Base-by-base conservation (phyloP, 306 rosid genomes). In the Glycyrrhiza uralensis region DNA sequence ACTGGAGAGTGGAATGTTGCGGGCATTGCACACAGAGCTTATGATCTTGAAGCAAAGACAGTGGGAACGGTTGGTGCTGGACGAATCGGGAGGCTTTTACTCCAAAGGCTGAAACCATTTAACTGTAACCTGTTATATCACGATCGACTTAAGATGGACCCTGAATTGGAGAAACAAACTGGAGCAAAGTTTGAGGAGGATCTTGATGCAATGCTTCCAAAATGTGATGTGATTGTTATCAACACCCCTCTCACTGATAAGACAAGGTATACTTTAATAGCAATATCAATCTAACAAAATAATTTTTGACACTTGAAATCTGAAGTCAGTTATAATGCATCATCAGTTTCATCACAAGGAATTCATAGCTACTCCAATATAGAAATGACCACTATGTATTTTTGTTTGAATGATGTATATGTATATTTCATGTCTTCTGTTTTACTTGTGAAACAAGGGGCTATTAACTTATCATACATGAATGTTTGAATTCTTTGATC, bases 1-100 rank as follows among this genome's bases (percentile, higher is more conserved):
- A 73, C 2, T 19, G 98, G 98, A 18, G 97, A 94, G 20, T 94
- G 98, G 98, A 89, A 91, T 59, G 98, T 94, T 64, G 98, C 98
- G 69, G 98, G 87, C 41, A 88, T 94, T 79, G 85, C 98, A 10
- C 10, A 94, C 63, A 84, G 97, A 72, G 89, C 97, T 68, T 91
- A 94, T 66, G 98, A 94, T 82, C 92, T 94, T n/a, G 97, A 94
- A 74, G 97, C 96, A 18, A 94, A 94, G 86, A 91, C 98, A 0
- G 49, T 94, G 6, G 98, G 97, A 54, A 94, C 98, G 0, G 86
- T 94, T 24, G 98, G 97, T 1, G 94, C 96, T 5, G 98, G 98
- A 11, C 69, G 97, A 17, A 94, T 94, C 13, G 97, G 98, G 50
- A 87, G 11, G 79, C 98, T 94, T 59, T 76, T 94, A 55, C 90